Conservation (phyloP, 2,329 filamentous ascomycete genomes). For the Massarina eburnea region DNA sequence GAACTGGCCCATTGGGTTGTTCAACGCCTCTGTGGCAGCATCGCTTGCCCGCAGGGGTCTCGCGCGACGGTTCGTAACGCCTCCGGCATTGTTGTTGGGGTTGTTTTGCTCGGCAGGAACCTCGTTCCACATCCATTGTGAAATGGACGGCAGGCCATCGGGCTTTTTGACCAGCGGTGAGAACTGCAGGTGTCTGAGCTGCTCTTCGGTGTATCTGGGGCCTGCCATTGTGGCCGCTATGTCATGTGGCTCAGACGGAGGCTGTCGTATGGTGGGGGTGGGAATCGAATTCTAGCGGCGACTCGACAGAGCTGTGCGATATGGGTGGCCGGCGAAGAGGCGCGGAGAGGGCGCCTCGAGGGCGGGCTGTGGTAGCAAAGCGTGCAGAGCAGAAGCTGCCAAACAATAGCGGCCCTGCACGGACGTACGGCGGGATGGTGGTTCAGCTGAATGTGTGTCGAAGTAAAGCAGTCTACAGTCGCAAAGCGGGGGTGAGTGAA, state of each 20-base stretch:
- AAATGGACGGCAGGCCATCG: conserved; percentile 73
- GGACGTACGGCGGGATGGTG: conserved; percentile 4
- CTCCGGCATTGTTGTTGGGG: conserved; percentile 27
- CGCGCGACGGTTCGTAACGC: conserved; percentile 27
- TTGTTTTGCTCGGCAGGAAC: conserved; percentile 7
- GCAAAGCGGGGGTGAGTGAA: conserved; percentile 3
- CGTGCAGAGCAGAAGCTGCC: conserved; percentile 19
- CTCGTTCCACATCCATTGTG: conserved; percentile 92
- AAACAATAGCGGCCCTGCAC: conserved; percentile 14
- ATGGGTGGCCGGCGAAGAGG: conserved; percentile 9
- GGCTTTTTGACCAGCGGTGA: conserved; percentile 86
- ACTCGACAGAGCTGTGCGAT: conserved; percentile 4
- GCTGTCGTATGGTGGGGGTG: conserved; percentile 18
- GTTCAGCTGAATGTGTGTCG: conserved; percentile 14
- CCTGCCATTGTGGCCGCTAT: conserved; percentile 30
- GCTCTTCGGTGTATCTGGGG: conserved; percentile 68
- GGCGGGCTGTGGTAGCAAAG: conserved; percentile 17
- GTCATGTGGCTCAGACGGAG: conserved; percentile 10
- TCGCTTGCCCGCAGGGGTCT: conserved; percentile 32
- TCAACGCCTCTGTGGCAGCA: conserved; percentile 21
- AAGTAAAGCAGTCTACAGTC: not conserved
- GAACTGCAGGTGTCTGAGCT: conserved; percentile 72
- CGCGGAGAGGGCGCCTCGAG: conserved; percentile 16
- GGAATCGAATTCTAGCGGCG: conserved; percentile 5
- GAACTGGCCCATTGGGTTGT: conserved; percentile 41